Evolutionary conservation across 2,329 filamentous ascomycete genomes (phyloP), one percentile per base, ranked within the genome.

Genomic region (Scleromitrula shiraiana): DNA sequence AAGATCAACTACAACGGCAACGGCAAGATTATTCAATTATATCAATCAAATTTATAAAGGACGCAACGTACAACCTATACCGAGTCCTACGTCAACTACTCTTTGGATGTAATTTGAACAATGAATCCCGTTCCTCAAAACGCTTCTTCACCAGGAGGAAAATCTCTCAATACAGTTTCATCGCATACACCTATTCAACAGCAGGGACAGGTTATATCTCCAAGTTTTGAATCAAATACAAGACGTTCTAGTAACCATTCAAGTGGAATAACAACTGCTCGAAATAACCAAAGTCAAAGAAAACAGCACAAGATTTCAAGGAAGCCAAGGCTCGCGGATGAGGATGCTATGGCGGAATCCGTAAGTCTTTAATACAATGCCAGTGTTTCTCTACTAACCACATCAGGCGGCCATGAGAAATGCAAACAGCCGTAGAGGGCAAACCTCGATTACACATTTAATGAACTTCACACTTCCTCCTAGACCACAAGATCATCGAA

Each of bases 401-500:
- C 29, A 12, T 14, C 41, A 58, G 56, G 50, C 52, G 44, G 56
- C 59, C 76, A 78, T 73, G 73, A 68, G 76, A 73, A 68, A 83
- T 82, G 76, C 77, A 52, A 81, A 70, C 58, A 81, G 80, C 59
- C 83, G 93, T 50, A 88, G 93, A 60, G 93, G 93, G 46, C 91
- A 96, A 68, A 96, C 89, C 46, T 95, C 88, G 61, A 98, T 98
- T 64, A 97, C 93, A 33, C 93, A 98, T 67, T 71, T 98, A 49
- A 86, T 98, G 75, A 91, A 91, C 70, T 95, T 96, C 67, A 82
- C 85, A 37, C 73, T 88, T 17, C 86, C 90, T 19, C 82, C 85
- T 35, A 80, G 87, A 40, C 83, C 84, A 19, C 78, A 82, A 52
- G 75, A 75, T 59, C 54, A 62, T 33, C 56, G 59, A 39, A 76